These are phyloP conservation scores for Begonia masoniana DNA, from an alignment of 306 rosid species.

Conservation along the genomic window DNA sequence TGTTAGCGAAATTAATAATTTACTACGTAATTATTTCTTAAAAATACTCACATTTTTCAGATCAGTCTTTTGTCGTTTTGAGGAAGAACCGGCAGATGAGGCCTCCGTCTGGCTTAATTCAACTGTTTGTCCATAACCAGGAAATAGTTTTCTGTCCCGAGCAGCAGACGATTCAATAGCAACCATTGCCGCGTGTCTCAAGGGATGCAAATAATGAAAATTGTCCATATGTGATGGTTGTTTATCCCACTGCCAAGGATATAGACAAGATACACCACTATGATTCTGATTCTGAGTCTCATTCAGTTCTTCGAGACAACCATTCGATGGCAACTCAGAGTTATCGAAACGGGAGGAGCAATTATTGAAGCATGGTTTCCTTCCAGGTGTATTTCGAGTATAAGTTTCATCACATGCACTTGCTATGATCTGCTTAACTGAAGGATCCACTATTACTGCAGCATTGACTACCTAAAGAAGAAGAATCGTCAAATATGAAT, in stretches of 20 bases:
- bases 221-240: constrained; percentile 21
- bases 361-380: constrained; percentile 6
- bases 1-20: background rate
- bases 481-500: background rate
- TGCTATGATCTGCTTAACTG: constrained; percentile 43
- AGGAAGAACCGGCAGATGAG: constrained; percentile 25
- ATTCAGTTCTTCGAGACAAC: constrained; percentile 5
- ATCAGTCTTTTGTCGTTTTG: constrained; percentile 53
- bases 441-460: constrained; percentile 90
- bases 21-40: background rate
- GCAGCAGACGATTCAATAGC: constrained; percentile 85
- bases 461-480: constrained; percentile 61
- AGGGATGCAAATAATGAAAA: constrained; percentile 51
- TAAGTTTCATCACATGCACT: constrained; percentile 53
- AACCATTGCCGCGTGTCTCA: constrained; percentile 72
- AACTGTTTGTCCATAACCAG: constrained; percentile 22
- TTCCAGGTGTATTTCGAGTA: constrained; percentile 25
- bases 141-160: constrained; percentile 56
- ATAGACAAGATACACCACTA: constrained; percentile 31
- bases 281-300: constrained; percentile 7
- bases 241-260: constrained; percentile 65
- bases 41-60: constrained; percentile 28
- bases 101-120: constrained; percentile 21
- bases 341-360: constrained; percentile 15
- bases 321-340: constrained; percentile 13